Base-by-base conservation (phyloP, 495 filamentous ascomycete species). In the Penicillium chermesinum region DNA sequence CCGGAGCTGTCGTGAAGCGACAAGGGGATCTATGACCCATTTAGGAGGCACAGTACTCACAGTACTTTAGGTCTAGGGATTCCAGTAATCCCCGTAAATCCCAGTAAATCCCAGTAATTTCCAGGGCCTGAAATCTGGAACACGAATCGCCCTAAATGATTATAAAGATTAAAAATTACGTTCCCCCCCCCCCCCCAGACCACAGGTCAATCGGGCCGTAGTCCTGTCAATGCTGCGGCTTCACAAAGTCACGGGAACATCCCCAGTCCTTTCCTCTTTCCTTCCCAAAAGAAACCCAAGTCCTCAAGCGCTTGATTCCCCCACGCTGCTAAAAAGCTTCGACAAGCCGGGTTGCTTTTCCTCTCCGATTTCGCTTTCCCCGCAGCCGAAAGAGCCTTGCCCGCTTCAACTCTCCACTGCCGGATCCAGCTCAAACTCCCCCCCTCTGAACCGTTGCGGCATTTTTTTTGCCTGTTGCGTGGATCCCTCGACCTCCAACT, bases 181-280 rank as follows among this genome's bases (percentile, higher is more conserved):
- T 10, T 30, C 25, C 10, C 10, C 4, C 10, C 5, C 25, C 25
- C 25, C 25, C 4, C 10, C 25, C 10, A 30, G 25, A 30, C 39
- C 32, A 44, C 38, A 19, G 18, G 49, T 32, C 41, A 62, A 62
- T 58, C 46, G 47, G 57, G 20, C 54, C 50, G 48, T 27, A 59
- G 40, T 53, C 49, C 25, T 46, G 43, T 16, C 50, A 46, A 42
- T 54, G 46, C 43, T 55, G 48, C 38, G 48, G 51, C 53, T 27
- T 50, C 47, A 44, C n/a, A 40, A 27, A 63, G 60, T 63, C 60
- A 63, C 60, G 60, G 60, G 60, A 63, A 63, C 60, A 56, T 48
- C 52, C 53, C 53, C 48, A 41, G 44, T 20, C 34, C 15, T 43
- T 38, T 44, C 53, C 46, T 18, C 44, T 53, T 32, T 35, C 16